Evolutionary conservation across 2,329 filamentous ascomycete genomes (phyloP).

Genomic region (Dothistroma pini): DNA sequence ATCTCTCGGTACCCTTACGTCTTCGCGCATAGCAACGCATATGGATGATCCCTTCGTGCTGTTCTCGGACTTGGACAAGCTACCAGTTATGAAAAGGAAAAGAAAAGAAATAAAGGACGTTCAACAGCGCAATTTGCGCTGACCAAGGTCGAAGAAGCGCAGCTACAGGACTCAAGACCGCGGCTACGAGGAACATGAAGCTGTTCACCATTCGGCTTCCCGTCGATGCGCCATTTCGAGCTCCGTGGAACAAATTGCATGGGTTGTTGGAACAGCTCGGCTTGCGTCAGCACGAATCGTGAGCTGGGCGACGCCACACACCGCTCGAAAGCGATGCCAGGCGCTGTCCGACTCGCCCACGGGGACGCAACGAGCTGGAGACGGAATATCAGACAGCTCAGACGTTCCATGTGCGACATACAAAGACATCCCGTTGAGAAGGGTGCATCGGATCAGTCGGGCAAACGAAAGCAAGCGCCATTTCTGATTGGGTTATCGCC

Average conservation of each 20-base stretch:
- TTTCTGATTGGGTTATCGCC: slow-evolving; percentile 11
- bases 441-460: not conserved
- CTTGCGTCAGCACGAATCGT: slow-evolving; percentile 19
- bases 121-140: not conserved
- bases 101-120: not conserved
- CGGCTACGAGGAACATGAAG: not conserved
- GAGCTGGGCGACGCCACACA: slow-evolving; percentile 18
- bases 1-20: not conserved
- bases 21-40: not conserved
- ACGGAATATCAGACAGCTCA: not conserved
- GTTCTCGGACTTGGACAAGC: not conserved
- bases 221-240: not conserved
- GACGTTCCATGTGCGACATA: not conserved
- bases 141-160: not conserved
- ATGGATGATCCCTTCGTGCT: not conserved
- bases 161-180: not conserved
- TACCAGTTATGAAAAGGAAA: not conserved
- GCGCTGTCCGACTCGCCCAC: slow-evolving; percentile 7
- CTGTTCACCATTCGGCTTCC: not conserved
- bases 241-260: slow-evolving; percentile 2
- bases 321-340: slow-evolving; percentile 8
- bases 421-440: not conserved
- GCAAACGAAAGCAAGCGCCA: slow-evolving; percentile 7
- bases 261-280: slow-evolving; percentile 1
- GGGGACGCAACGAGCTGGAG: slow-evolving; percentile 5